These are phyloP conservation scores for Melampsora americana DNA, from an alignment of 1,284 basidiomycete genomes.

Conservation along the genomic window DNA sequence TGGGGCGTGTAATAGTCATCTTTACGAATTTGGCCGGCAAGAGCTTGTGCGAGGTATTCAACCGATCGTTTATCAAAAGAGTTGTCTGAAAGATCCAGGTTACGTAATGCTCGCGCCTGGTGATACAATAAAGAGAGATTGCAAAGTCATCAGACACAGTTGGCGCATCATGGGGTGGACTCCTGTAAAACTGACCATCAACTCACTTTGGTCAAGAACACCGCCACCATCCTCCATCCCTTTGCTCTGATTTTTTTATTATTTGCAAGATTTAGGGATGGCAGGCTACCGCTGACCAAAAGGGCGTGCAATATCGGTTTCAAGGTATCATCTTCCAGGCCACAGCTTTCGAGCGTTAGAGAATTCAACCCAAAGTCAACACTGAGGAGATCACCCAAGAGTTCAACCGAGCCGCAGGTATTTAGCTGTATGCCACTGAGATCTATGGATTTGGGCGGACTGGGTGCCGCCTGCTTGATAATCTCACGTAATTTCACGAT, in stretches of 20 bases:
- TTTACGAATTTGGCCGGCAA: constrained; percentile 47
- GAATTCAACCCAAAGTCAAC: constrained; percentile 85
- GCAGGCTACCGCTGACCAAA: constrained; percentile 75
- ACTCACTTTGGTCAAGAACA: constrained; percentile 70
- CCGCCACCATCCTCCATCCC: constrained; percentile 76
- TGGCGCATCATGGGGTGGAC: not conserved
- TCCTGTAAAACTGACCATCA: not conserved
- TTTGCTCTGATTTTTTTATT: constrained; percentile 74
- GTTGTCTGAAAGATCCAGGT: constrained; percentile 85
- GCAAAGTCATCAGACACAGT: not conserved
- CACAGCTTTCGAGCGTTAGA: constrained; percentile 73
- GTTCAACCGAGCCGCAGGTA: constrained; percentile 66
- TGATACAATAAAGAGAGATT: constrained; percentile 13
- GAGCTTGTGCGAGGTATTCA: constrained; percentile 72
- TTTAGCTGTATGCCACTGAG: constrained; percentile 70
- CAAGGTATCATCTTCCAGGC: constrained; percentile 74
- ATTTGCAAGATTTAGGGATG: constrained; percentile 78
- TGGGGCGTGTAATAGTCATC: not conserved
- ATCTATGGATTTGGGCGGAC: constrained; percentile 66
- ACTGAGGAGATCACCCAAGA: constrained; percentile 79
- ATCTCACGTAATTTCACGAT: constrained; percentile 66
- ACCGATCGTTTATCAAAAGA: constrained; percentile 75
- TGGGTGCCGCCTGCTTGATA: constrained; percentile 62
- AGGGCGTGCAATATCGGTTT: constrained; percentile 88
- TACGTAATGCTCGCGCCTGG: constrained; percentile 71